Conservation (phyloP, 2,329 filamentous ascomycete genomes). For the Apiospora malaysiana region DNA sequence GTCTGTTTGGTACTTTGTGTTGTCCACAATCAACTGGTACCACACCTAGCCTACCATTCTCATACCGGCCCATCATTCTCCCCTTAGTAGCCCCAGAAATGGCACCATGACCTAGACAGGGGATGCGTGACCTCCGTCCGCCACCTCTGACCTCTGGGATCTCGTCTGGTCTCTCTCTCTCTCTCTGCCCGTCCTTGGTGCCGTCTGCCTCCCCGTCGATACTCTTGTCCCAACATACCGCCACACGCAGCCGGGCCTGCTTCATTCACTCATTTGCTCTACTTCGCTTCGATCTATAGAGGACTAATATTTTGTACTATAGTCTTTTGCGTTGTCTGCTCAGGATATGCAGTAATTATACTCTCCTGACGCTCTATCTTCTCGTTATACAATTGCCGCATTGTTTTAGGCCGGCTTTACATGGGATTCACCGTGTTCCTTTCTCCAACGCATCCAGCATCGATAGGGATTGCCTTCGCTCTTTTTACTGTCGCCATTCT, state of each 20-base stretch:
- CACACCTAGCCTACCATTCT: constrained; percentile 14
- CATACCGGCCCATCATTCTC: constrained; percentile 13
- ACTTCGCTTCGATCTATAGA: constrained; percentile 7
- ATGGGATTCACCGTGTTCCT: neutral
- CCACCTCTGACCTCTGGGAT: constrained; percentile 1
- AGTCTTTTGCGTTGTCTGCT: constrained; percentile 14
- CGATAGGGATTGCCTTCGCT: constrained; percentile 34
- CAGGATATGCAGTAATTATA: constrained; percentile 21
- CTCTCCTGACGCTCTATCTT: constrained; percentile 6
- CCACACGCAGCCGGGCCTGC: constrained; percentile 11
- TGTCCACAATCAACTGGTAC: constrained; percentile 9
- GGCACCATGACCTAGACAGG: constrained; percentile 12
- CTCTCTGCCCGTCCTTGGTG: constrained; percentile 9
- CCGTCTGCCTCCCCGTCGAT: constrained; percentile 11
- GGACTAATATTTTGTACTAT: constrained; percentile 14
- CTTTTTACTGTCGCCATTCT: constrained; percentile 31
- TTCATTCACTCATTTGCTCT: constrained; percentile 15
- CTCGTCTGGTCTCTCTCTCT: constrained; percentile 16
- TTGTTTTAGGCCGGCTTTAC: constrained; percentile 9
- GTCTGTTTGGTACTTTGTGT: constrained; percentile 9
- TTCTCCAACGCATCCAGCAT: constrained; percentile 26
- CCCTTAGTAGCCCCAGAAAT: constrained; percentile 10
- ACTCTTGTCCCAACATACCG: constrained; percentile 8
- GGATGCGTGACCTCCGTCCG: constrained; percentile 10
- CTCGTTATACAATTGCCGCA: constrained; percentile 9